Evolutionary conservation across 495 filamentous ascomycete genomes (phyloP).

Genomic region (Corynascus novoguineensis): DNA sequence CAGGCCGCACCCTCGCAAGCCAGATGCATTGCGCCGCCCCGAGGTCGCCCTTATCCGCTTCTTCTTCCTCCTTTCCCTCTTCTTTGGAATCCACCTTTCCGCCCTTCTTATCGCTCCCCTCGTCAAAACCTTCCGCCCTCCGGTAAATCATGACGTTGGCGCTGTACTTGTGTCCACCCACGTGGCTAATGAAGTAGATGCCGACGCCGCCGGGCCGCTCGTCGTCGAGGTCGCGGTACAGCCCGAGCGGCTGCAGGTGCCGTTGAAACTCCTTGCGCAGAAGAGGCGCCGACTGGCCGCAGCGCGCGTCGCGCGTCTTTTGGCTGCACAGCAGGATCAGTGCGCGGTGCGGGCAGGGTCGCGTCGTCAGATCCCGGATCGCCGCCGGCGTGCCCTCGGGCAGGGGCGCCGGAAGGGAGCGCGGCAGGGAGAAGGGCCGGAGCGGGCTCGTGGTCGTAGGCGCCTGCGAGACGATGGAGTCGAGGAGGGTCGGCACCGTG

Average conservation of each 20-base stretch:
- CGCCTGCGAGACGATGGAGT: constrained; percentile 60
- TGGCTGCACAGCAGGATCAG: constrained; percentile 94
- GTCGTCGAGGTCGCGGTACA: constrained; percentile 84
- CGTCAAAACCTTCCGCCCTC: constrained; percentile 53
- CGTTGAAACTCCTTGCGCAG: constrained; percentile 82
- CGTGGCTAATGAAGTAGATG: constrained; percentile 92
- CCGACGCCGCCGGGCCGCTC: constrained; percentile 83
- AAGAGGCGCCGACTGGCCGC: constrained; percentile 86
- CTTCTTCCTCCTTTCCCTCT: constrained; percentile 16
- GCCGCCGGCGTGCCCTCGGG: constrained; percentile 28
- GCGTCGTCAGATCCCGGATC: constrained; percentile 52
- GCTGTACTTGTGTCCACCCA: constrained; percentile 89
- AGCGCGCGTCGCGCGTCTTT: constrained; percentile 85
- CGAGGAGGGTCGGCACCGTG: constrained; percentile 66
- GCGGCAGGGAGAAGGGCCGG: constrained; percentile 30
- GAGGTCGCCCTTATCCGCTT: constrained; percentile 38
- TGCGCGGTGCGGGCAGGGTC: constrained; percentile 70
- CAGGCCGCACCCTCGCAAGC: constrained; percentile 80
- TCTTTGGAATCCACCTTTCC: constrained; percentile 20
- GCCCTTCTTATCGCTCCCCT: constrained; percentile 41
- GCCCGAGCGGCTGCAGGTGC: constrained; percentile 74
- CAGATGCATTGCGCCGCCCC: constrained; percentile 86
- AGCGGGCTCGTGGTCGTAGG: constrained; percentile 74
- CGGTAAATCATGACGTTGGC: constrained; percentile 92
- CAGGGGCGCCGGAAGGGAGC: constrained; percentile 51